Conservation (phyloP, 129 eudicot species). For the Cynara cardunculus region DNA sequence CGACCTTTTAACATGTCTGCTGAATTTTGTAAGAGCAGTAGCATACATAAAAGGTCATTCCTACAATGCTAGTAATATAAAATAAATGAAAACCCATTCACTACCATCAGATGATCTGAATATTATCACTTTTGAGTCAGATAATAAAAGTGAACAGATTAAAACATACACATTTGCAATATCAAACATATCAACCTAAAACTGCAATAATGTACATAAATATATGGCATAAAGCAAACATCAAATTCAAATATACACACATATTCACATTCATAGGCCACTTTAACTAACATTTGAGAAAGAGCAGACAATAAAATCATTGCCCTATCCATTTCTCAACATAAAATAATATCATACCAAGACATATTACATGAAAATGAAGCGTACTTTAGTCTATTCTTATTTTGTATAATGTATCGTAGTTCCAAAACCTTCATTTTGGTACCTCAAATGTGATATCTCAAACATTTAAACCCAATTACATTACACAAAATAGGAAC, state of each 20-base stretch:
- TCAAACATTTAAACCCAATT: neutral
- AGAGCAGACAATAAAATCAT: neutral
- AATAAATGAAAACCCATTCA: neutral
- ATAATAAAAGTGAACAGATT: neutral
- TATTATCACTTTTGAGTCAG: neutral
- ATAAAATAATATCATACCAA: neutral
- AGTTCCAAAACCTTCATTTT: neutral
- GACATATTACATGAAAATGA: neutral
- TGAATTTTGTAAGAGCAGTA: neutral
- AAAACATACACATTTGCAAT: neutral
- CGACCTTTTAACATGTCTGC: neutral
- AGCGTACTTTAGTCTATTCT: neutral
- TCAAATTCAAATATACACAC: neutral
- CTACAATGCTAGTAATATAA: neutral
- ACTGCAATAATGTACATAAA: neutral
- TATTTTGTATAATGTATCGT: neutral
- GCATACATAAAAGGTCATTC: neutral
- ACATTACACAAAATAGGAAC: neutral
- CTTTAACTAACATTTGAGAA: constrained; percentile 1
- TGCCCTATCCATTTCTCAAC: neutral
- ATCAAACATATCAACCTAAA: neutral
- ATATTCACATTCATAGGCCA: neutral
- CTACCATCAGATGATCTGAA: neutral
- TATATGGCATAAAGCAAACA: neutral
- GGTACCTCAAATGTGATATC: neutral